Evolutionary conservation across 2,329 filamentous ascomycete species (phyloP), one percentile per base, ranked within the genome.

Genomic region (Xylaria sp.): DNA sequence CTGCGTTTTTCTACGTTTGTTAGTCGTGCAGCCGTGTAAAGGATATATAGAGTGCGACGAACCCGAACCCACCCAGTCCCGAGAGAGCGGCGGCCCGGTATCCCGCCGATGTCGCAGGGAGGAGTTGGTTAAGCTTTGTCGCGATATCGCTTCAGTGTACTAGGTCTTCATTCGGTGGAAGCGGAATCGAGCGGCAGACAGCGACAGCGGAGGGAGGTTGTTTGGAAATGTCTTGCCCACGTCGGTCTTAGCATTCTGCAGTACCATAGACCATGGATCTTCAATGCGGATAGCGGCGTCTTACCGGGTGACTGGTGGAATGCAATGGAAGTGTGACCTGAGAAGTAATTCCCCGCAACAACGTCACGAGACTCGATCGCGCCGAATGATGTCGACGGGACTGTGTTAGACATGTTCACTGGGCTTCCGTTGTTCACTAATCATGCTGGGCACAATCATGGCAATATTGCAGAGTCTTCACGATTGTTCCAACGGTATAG

Each of bases 1-100:
- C 48, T 76, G 73, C 1, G 77, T 77, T 63, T 80, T 80, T 23
- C 53, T 56, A 31, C 43, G 11, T 8, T 19, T 17, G 43, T 48
- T 17, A 40, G 53, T 27, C 47, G 31, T n/a, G 1, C n/a, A 23
- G 43, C n/a, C 5, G 1, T 2, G 19, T 7, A 6, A n/a, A 31
- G 9, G 15, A 1, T 15, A 15, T n/a, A 3, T 9, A 48, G 15
- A 19, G 15, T 7, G 17, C 3, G 17, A 48, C 53, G 23, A 10
- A 55, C 53, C 53, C 53, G 6, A 43, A 55, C 10, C 53, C 53
- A 21, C 53, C 53, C 5, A 48, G n/a, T 0, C 53, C 53, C 53
- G n/a, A 55, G 21, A 55, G 43, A 47, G 41, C 43, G 2, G 54
- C 35, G 13, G 35, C 11, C 17, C 15, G 33, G 44, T 49, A 57